These are phyloP conservation scores for Myxozyma mucilagina DNA, from an alignment of 805 yeast genomes.

Conservation along the genomic window DNA sequence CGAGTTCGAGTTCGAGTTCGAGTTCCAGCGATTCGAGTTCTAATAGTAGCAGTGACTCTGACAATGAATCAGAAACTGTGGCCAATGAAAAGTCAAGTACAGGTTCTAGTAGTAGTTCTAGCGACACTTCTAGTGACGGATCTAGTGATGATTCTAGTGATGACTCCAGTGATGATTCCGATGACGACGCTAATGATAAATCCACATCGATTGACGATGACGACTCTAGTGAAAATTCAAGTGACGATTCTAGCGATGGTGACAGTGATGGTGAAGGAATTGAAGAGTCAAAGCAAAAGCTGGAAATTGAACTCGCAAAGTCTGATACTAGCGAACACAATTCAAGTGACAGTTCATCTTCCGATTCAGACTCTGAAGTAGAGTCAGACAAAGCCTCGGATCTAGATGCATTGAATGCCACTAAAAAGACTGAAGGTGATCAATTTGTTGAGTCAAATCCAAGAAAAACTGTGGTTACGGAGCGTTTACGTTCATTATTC, in stretches of 20 bases:
- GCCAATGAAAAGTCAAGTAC: too few species aligned
- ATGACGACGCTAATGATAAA: background rate
- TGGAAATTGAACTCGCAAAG: background rate
- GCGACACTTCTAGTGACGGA: background rate
- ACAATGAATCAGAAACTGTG: too few species aligned
- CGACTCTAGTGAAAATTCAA: conserved; percentile 15
- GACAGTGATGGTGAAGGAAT: conserved; percentile 35
- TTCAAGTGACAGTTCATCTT: background rate
- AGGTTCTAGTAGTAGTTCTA: too few species aligned
- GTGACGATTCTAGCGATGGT: conserved; percentile 24
- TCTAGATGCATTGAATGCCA: background rate
- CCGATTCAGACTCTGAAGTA: background rate
- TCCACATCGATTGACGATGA: background rate
- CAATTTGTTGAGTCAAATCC: background rate
- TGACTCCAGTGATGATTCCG: background rate
- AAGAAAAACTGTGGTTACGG: conserved; percentile 9
- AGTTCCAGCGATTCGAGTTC: too few species aligned
- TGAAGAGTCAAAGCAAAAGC: background rate
- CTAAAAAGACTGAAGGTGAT: background rate
- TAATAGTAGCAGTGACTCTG: too few species aligned
- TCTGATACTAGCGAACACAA: background rate
- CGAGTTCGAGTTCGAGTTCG: too few species aligned
- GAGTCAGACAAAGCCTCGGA: background rate
- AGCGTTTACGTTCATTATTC: conserved; percentile 18
- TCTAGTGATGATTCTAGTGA: background rate